A percentile compares a stretch with the other conserved stretches of the same genome.
Conservation (phyloP, 2,329 filamentous ascomycete genomes). For the Nectriaceae sp. region DNA sequence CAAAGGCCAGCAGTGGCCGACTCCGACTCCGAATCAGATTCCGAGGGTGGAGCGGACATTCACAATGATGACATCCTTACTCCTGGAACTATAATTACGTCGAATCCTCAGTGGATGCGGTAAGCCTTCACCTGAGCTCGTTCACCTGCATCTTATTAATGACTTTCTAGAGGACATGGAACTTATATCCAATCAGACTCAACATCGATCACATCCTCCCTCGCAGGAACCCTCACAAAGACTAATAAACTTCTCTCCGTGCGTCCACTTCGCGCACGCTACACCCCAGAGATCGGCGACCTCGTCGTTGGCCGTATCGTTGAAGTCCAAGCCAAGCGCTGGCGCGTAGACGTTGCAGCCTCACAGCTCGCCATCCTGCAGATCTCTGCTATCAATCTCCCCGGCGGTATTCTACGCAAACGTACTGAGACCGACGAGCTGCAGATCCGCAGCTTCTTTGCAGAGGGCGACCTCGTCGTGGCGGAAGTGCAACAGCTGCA, state of each 20-base stretch:
- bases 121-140: conserved; percentile 34
- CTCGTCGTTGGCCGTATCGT: conserved; percentile 91
- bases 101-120: conserved; percentile 97
- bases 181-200: conserved; percentile 71
- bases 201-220: conserved; percentile 79
- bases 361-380: conserved; percentile 83
- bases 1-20: conserved; percentile 24
- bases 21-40: conserved; percentile 46
- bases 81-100: conserved; percentile 84
- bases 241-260: conserved; percentile 98
- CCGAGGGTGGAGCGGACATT: conserved; percentile 47
- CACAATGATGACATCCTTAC: conserved; percentile 68
- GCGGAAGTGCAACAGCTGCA: conserved; percentile 93
- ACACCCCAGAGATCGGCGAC: conserved; percentile 95
- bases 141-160: conserved; percentile 9
- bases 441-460: conserved; percentile 96
- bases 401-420: conserved; percentile 87
- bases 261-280: conserved; percentile 84
- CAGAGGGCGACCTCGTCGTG: conserved; percentile 89
- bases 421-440: conserved; percentile 95
- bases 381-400: conserved; percentile 89
- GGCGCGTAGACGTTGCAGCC: conserved; percentile 93
- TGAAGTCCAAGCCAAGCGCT: conserved; percentile 89
- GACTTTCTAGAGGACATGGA: conserved; percentile 74
- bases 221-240: conserved; percentile 86